Evolutionary conservation across 2,329 filamentous ascomycete species (phyloP).

Genomic region (Trichoderma citrinoviride): DNA sequence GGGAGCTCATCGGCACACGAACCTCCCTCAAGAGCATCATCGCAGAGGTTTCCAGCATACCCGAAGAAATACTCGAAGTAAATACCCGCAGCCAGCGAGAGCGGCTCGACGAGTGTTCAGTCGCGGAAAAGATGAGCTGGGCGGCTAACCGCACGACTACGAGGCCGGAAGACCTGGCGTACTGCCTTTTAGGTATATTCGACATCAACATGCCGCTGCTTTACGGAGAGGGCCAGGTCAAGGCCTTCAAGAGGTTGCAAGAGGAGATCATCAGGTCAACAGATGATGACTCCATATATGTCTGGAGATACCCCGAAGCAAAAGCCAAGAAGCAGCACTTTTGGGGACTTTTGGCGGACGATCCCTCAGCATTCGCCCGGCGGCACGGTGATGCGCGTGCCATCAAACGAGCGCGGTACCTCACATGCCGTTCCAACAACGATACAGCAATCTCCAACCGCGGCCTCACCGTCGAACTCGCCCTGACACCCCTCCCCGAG

Average conservation of each 20-base stretch:
- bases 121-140: conserved; percentile 34
- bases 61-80: conserved; percentile 24
- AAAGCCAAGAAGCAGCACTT: conserved; percentile 24
- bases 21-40: conserved; percentile 26
- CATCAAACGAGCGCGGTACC: conserved; percentile 25
- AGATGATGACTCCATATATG: conserved; percentile 33
- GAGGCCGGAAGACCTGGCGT: conserved; percentile 33
- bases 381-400: conserved; percentile 21
- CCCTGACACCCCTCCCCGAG: conserved; percentile 30
- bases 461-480: conserved; percentile 30
- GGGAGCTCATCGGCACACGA: conserved; percentile 25
- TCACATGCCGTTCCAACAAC: conserved; percentile 27
- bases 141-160: conserved; percentile 32
- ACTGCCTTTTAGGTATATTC: conserved; percentile 36
- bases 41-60: conserved; percentile 25
- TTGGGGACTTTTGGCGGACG: conserved; percentile 31
- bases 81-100: conserved; percentile 9
- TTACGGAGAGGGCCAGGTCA: conserved; percentile 33
- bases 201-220: conserved; percentile 37
- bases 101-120: conserved; percentile 22
- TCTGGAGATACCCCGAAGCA: conserved; percentile 27
- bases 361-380: conserved; percentile 29
- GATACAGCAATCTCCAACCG: conserved; percentile 28
- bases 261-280: conserved; percentile 33
- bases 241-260: conserved; percentile 32